A percentile compares a stretch with the other conserved stretches of the same genome.
Conservation (phyloP, 495 filamentous ascomycete species). For the Xylaria palmicola region DNA sequence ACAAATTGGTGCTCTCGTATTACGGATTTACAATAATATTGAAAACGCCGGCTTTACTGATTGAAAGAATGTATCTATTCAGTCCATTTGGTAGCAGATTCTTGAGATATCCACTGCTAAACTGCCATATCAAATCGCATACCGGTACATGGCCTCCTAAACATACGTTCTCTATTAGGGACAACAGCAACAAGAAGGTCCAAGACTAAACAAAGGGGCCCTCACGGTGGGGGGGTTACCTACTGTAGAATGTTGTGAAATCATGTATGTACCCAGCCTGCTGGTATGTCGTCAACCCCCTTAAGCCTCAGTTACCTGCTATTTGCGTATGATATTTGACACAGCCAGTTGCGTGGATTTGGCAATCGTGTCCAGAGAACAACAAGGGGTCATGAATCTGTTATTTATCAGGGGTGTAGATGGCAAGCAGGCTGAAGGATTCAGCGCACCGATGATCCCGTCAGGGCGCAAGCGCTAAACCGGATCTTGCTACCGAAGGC, state of each 20-base stretch:
- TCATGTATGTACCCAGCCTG: too few relatives aligned
- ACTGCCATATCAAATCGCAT: too few relatives aligned
- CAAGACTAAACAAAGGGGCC: too few relatives aligned
- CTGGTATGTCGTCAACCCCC: background rate
- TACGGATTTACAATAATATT: background rate
- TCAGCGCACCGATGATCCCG: background rate
- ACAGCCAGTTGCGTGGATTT: background rate
- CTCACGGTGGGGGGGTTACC: too few relatives aligned
- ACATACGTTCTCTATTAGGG: too few relatives aligned
- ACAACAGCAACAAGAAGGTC: too few relatives aligned
- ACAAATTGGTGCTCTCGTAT: background rate
- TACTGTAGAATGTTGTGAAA: too few relatives aligned
- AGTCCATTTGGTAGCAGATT: too few relatives aligned
- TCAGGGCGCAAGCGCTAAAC: conserved; percentile 27
- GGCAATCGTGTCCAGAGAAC: background rate
- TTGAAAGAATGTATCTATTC: background rate
- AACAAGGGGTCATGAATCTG: background rate
- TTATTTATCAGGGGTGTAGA: background rate
- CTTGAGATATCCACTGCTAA: too few relatives aligned
- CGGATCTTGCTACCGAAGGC: conserved; percentile 27
- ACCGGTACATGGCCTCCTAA: too few relatives aligned
- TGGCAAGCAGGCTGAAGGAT: conserved; percentile 5
- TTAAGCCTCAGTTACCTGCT: background rate
- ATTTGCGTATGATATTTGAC: background rate
- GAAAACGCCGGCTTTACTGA: background rate